Percentiles rank a stretch among this genome's conserved stretches.
Conservation (phyloP, 2,329 filamentous ascomycete species). For the Gaeumannomyces sp. region DNA sequence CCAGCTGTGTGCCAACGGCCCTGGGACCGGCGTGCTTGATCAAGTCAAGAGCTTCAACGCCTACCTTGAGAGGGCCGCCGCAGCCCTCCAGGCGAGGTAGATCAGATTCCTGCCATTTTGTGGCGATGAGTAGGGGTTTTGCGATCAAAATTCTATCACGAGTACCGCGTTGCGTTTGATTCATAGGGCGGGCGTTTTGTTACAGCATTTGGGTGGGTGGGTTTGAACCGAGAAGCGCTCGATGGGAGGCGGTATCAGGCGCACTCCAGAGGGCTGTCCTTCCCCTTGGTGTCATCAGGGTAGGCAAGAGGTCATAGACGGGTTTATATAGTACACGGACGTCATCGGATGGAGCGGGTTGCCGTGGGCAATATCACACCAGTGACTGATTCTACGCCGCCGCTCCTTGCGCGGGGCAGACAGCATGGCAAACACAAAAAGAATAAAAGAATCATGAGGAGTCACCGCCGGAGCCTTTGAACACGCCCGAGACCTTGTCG, state of each 20-base stretch:
- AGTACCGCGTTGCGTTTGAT: not conserved
- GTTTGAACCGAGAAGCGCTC: not conserved
- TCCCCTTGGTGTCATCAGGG: not conserved
- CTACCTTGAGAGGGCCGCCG: constrained; percentile 55
- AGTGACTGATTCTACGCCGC: no score
- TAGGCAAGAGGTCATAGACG: not conserved
- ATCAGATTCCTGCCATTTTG: not conserved
- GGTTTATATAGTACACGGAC: not conserved
- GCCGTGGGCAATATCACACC: not conserved
- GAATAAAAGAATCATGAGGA: not conserved
- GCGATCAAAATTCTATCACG: not conserved
- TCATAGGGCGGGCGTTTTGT: not conserved
- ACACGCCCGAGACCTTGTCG: constrained; percentile 32
- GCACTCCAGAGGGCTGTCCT: not conserved
- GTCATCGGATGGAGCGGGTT: not conserved
- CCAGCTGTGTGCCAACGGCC: constrained; percentile 41
- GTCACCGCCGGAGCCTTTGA: constrained; percentile 17
- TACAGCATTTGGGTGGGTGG: not conserved
- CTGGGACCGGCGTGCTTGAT: constrained; percentile 42
- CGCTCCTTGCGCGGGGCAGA: not conserved
- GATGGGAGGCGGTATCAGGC: not conserved
- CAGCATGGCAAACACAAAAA: not conserved
- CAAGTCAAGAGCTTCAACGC: constrained; percentile 57
- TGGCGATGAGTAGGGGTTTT: not conserved
- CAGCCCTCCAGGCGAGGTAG: constrained; percentile 40